Evolutionary conservation across 805 yeast genomes (phyloP).

Genomic region (Lachancea sp.): DNA sequence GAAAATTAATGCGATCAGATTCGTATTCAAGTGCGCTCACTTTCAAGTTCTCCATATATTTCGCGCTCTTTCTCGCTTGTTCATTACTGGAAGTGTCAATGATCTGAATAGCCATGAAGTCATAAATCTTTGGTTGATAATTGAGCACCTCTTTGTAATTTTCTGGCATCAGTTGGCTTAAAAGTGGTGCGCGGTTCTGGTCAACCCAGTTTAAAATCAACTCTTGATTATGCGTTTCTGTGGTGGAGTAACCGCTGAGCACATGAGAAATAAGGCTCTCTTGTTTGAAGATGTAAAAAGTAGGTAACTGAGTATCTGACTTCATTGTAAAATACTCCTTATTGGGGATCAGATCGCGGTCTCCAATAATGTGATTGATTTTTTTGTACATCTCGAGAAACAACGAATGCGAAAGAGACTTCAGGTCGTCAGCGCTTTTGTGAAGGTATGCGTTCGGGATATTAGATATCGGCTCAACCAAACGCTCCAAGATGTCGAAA

Average conservation of each 20-base stretch:
- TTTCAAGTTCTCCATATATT: conserved; percentile 18
- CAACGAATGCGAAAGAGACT: conserved; percentile 36
- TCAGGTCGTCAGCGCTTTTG: conserved; percentile 43
- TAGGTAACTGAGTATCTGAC: conserved; percentile 54
- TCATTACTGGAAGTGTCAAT: conserved; percentile 19
- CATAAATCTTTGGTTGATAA: conserved; percentile 15
- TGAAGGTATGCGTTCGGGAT: conserved; percentile 51
- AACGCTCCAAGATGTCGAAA: conserved; percentile 49
- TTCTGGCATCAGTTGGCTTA: conserved; percentile 44
- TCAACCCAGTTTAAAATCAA: conserved; percentile 46
- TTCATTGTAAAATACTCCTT: conserved; percentile 44
- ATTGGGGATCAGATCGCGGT: conserved; percentile 34
- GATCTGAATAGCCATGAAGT: conserved; percentile 19
- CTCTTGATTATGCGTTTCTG: conserved; percentile 49
- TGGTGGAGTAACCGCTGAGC: conserved; percentile 56
- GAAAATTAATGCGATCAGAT: conserved; percentile 37
- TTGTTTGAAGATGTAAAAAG: conserved; percentile 55
- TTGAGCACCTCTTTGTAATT: conserved; percentile 17
- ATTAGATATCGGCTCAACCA: conserved; percentile 54
- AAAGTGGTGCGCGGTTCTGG: conserved; percentile 44
- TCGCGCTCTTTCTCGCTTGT: conserved; percentile 20
- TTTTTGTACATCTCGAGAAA: conserved; percentile 35
- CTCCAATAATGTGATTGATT: conserved; percentile 38
- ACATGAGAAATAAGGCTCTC: conserved; percentile 45
- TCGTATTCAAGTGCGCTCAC: conserved; percentile 45